Evolutionary conservation across 2,329 filamentous ascomycete genomes (phyloP).

Genomic region (Penicillium sp.): DNA sequence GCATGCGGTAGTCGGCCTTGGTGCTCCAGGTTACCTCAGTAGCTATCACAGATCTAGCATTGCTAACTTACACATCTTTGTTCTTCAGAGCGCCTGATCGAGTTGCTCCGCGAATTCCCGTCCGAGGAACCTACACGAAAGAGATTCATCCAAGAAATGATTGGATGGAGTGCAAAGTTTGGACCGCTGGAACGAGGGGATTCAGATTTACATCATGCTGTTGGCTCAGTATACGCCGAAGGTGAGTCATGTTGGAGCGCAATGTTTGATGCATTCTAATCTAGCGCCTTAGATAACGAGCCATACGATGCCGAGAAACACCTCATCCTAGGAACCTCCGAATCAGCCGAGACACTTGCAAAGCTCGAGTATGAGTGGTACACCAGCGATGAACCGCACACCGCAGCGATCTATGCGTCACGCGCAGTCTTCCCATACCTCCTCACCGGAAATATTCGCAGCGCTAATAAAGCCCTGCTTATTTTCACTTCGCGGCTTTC

Average conservation of each 20-base stretch:
- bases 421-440: conserved; percentile 89
- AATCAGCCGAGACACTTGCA: conserved; percentile 76
- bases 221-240: conserved; percentile 83
- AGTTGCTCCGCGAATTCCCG: conserved; percentile 76
- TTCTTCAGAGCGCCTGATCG: conserved; percentile 61
- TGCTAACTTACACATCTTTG: conserved; percentile 6
- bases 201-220: conserved; percentile 89
- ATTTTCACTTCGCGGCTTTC: conserved; percentile 69
- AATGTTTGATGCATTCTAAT: conserved; percentile 14
- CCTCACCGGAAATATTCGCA: conserved; percentile 82
- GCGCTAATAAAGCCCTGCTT: conserved; percentile 77
- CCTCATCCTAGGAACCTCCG: conserved; percentile 80
- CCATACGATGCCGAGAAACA: conserved; percentile 92
- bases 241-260: conserved; percentile 39
- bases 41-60: neutral
- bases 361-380: conserved; percentile 94
- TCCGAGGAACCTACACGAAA: conserved; percentile 85
- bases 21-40: neutral
- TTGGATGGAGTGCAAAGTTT: conserved; percentile 81
- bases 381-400: conserved; percentile 79
- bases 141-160: conserved; percentile 83
- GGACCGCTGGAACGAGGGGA: conserved; percentile 89
- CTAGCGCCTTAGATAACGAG: conserved; percentile 65
- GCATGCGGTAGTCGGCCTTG: neutral
- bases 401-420: conserved; percentile 79